Base-by-base conservation (phyloP, 140 eudicot species). In the Flaveria floridana region DNA sequence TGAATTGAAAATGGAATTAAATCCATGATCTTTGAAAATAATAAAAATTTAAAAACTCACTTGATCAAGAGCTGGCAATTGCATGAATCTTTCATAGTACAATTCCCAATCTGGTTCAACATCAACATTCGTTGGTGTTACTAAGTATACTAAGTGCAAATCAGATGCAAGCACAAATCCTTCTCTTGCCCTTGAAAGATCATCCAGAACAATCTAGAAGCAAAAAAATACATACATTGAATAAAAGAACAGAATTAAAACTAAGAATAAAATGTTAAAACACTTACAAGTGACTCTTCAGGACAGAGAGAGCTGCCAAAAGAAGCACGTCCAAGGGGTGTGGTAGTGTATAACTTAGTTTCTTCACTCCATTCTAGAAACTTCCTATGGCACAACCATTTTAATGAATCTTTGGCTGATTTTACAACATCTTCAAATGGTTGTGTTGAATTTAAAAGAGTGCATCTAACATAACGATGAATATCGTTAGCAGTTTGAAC, bases 81-180 rank as follows among this genome's bases (percentile, higher is more conserved):
- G 87, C 97, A 95, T 85, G 80, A 91, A 95, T 77, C 97, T 90
- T 83, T 85, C 96, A 77, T 95, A 91, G 82, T 84, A 95, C 62
- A 91, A 75, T 80, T 95, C 97, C 99, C 99, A 95, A 70, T 95
- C 97, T 30, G 99, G 97, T 78, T 95, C 90, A 82, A 95, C 89
- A 42, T 84, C 99, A 77, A 91, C 99, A 85, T 91, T 95, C 67
- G 81, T 95, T 55, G 99, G 99, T 72, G 99, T 95, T 61, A 91
- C 94, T 42, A 95, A 82, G 81, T 90, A 95, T 9, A 95, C 97
- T 79, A 91, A 72, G 81, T 95, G 97, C 87, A 95, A 79, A 72
- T 95, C 99, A 63, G 99, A 95, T 70, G 99, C 96, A 62, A 95
- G 89, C 72, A 95, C 97, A 86, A 95, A 95, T 58, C 97, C 99